Evolutionary conservation across 768 basidiomycete genomes (phyloP), one percentile per base, ranked within the genome.

Genomic region (Boletus pseudopeckii): DNA sequence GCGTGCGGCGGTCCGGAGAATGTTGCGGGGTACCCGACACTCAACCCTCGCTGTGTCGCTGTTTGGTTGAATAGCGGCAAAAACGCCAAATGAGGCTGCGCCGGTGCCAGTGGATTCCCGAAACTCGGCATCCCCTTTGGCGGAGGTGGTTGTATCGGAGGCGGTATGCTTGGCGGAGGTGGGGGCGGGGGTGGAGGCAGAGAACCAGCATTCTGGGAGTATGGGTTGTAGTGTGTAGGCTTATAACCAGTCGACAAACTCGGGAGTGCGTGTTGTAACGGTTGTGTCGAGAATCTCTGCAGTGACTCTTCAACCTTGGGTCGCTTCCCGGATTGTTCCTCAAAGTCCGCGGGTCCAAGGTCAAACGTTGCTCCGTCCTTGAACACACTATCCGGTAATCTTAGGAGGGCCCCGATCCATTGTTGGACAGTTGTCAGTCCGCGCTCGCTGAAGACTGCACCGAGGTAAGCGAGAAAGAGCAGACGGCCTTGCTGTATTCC

Each of bases 21-120:
- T 44, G 75, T 68, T 6, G 84, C 80, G 13, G 75, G 72, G 60
- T 88, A 90, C 47, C 82, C 78, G 9, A 88, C 79, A 20, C 69
- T 73, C 53, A 88, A 73, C 42, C 84, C 77, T 38, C 86, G 80
- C 60, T 88, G 87, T 43, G 75, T 70, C 41, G 86, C 86, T 3
- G 80, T 82, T 70, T 90, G 84, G 66, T 90, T 90, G 70, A 90
- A 90, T 30, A 86, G 63, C 0, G 88, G 83, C 37, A 90, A 70
- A 67, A 85, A 88, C 14, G 87, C 81, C 17, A 81, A 66, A 48
- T 75, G 72, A 3, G 83, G 84, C 62, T 81, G 81, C n/a, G 83
- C 84, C 15, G 84, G 83, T 26, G 83, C 75, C 47, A 85, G 64
- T 30, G 85, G 83, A 66, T 87, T 88, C 13, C 75, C 65, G 36